Evolutionary conservation across 2,329 filamentous ascomycete species (phyloP).

Genomic region (Mycosphaerella arachidis): DNA sequence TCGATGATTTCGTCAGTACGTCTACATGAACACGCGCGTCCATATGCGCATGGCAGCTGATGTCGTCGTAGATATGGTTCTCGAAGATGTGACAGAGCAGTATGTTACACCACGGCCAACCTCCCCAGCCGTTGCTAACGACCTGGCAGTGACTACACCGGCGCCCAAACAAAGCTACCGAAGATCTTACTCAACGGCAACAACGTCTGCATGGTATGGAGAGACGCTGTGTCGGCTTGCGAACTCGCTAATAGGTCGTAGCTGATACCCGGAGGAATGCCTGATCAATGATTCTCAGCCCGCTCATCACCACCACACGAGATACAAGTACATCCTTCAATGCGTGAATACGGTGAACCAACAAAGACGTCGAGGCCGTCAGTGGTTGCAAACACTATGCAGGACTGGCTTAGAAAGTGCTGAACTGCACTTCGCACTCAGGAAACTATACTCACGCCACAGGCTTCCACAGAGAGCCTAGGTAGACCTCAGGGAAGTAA

Average conservation of each 20-base stretch:
- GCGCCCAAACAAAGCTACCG: slow-evolving; percentile 75
- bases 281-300: not conserved
- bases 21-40: slow-evolving; percentile 37
- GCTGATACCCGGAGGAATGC: slow-evolving; percentile 10
- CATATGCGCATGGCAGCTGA: slow-evolving; percentile 2
- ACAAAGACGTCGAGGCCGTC: not conserved
- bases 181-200: slow-evolving; percentile 97
- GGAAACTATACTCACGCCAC: too few relatives aligned
- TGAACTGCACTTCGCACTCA: too few relatives aligned
- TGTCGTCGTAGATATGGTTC: slow-evolving; percentile 74
- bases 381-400: too few relatives aligned
- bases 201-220: slow-evolving; percentile 94
- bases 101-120: slow-evolving; percentile 51
- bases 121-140: not conserved
- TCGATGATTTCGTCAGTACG: slow-evolving; percentile 99
- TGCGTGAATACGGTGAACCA: not conserved
- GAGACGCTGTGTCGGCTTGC: not conserved
- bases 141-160: slow-evolving; percentile 73
- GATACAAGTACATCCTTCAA: not conserved
- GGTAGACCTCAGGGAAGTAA: not conserved
- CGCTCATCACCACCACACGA: not conserved
- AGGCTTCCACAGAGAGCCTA: not conserved
- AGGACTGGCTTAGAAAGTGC: too few relatives aligned
- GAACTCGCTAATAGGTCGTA: not conserved
- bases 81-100: slow-evolving; percentile 92